Evolutionary conservation across 2,329 filamentous ascomycete species (phyloP).

Genomic region (Trichophyton verrucosum): DNA sequence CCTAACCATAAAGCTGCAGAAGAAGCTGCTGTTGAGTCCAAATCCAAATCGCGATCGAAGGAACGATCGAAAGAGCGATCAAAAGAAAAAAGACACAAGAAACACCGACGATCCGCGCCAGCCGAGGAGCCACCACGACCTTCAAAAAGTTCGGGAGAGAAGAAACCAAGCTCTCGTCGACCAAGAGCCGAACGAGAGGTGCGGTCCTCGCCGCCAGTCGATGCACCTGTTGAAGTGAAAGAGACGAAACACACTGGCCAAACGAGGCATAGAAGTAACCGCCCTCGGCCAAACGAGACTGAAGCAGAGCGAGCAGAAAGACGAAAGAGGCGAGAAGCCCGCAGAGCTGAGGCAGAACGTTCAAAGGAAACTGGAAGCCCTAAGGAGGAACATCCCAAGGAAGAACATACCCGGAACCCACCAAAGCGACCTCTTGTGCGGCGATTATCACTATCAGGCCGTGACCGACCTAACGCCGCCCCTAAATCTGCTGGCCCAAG

Average conservation of each 20-base stretch:
- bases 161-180: constrained; percentile 20
- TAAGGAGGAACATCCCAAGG: constrained; percentile 9
- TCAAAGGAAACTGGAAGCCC: constrained; percentile 11
- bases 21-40: background rate
- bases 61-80: constrained; percentile 9
- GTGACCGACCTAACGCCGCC: constrained; percentile 14
- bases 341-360: constrained; percentile 15
- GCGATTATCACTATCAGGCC: constrained; percentile 5
- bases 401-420: background rate
- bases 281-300: background rate
- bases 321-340: constrained; percentile 19
- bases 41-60: background rate
- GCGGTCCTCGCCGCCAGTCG: constrained; percentile 17
- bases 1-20: background rate
- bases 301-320: constrained; percentile 16
- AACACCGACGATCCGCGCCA: constrained; percentile 21
- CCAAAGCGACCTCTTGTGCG: background rate
- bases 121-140: constrained; percentile 21
- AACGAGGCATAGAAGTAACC: background rate
- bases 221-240: constrained; percentile 8
- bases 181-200: constrained; percentile 21
- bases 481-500: constrained; percentile 14
- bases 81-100: constrained; percentile 16
- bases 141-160: constrained; percentile 28
- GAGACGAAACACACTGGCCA: background rate